These are phyloP conservation scores for Cercospora beticola DNA, from an alignment of 2,329 filamentous ascomycete genomes.

Conservation along the genomic window DNA sequence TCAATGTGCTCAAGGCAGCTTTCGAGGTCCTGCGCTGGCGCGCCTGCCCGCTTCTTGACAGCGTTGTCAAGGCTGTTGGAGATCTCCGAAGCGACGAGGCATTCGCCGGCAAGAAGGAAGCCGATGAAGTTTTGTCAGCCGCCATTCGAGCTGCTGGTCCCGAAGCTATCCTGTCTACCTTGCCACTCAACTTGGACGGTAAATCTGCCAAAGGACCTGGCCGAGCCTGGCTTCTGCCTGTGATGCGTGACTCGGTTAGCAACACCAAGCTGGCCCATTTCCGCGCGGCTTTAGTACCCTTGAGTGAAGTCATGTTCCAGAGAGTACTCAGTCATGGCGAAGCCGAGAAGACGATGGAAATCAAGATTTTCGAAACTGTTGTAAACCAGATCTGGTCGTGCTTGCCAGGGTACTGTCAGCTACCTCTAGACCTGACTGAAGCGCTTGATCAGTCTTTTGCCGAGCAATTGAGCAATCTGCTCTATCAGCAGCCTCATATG, in stretches of 20 bases:
- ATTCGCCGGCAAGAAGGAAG: conserved; percentile 91
- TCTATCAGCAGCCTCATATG: conserved; percentile 88
- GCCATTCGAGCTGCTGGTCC: conserved; percentile 90
- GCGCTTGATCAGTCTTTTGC: conserved; percentile 86
- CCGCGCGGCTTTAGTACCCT: conserved; percentile 77
- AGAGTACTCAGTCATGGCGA: conserved; percentile 78
- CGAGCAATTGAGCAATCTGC: conserved; percentile 83
- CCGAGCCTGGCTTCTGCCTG: conserved; percentile 89
- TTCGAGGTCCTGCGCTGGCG: conserved; percentile 86
- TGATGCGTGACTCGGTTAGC: conserved; percentile 83
- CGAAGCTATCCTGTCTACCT: conserved; percentile 73
- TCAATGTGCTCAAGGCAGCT: conserved; percentile 81
- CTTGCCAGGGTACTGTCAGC: conserved; percentile 89
- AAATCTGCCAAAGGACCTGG: conserved; percentile 75
- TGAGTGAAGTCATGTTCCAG: conserved; percentile 89
- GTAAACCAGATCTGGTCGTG: conserved; percentile 95
- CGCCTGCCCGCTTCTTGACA: conserved; percentile 72
- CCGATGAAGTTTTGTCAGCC: conserved; percentile 83
- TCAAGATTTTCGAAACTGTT: conserved; percentile 96
- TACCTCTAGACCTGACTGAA: conserved; percentile 68
- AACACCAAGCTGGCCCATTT: conserved; percentile 89
- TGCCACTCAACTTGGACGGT: conserved; percentile 76
- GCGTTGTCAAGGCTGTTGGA: conserved; percentile 75
- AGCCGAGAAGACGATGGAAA: conserved; percentile 87
- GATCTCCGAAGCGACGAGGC: conserved; percentile 84